A percentile compares a stretch with the other conserved stretches of the same genome.
Conservation (phyloP, 441 rosid species). For the Bruguiera hainesii region DNA sequence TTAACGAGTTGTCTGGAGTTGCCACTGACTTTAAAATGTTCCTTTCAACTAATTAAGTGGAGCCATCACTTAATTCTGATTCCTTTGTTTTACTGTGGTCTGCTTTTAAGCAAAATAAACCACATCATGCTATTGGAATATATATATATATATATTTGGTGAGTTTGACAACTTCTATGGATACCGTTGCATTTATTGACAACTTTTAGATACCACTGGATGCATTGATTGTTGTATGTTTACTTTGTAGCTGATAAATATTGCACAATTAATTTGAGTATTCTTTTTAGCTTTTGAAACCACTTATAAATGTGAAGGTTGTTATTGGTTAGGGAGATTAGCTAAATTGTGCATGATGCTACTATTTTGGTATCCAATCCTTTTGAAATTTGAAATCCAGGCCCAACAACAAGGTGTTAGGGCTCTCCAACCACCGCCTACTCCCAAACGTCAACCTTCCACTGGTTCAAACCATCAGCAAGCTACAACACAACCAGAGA, state of each 20-base stretch:
- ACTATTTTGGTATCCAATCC: not conserved
- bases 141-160: too few relatives aligned
- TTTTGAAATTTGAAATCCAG: slow-evolving; percentile 19
- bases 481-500: slow-evolving; percentile 32
- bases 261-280: not conserved
- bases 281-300: not conserved
- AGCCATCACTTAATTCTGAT: too few relatives aligned
- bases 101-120: too few relatives aligned
- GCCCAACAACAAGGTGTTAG: slow-evolving; percentile 39
- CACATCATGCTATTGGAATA: too few relatives aligned
- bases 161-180: not conserved
- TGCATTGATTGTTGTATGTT: not conserved
- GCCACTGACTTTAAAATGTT: too few relatives aligned
- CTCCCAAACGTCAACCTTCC: slow-evolving; percentile 34
- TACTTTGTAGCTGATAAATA: not conserved
- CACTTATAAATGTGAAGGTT: not conserved
- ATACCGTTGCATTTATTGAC: not conserved
- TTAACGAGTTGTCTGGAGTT: too few relatives aligned
- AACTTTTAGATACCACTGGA: not conserved
- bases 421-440: slow-evolving; percentile 34
- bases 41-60: too few relatives aligned
- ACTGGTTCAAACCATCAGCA: slow-evolving; percentile 14
- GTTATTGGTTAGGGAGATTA: not conserved
- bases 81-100: too few relatives aligned
- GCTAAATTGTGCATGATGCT: not conserved